Evolutionary conservation across 2,329 filamentous ascomycete species (phyloP).

Genomic region (Trichoderma brevicompactum): DNA sequence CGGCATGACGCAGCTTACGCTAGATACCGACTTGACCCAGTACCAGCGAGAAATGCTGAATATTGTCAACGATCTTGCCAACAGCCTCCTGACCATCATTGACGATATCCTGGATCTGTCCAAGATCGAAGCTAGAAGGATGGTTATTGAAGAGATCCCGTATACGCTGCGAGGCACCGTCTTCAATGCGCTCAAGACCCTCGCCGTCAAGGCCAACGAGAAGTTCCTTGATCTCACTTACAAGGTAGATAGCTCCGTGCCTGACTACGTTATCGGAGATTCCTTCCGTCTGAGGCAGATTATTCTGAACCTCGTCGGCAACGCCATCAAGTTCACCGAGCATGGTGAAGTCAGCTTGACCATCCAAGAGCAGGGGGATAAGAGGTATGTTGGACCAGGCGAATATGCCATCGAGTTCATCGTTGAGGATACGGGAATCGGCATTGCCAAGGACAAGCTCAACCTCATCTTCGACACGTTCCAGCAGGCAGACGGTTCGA

Average conservation of each 20-base stretch:
- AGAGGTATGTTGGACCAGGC: constrained; percentile 65
- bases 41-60: constrained; percentile 99
- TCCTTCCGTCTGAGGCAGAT: constrained; percentile 96
- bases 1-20: constrained; percentile 94
- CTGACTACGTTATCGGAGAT: constrained; percentile 93
- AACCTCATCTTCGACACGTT: constrained; percentile 98
- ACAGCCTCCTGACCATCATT: constrained; percentile 95
- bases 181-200: constrained; percentile 94
- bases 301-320: constrained; percentile 94
- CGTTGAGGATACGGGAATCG: constrained; percentile 94
- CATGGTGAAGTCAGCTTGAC: constrained; percentile 93
- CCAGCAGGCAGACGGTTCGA: constrained; percentile 96
- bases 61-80: constrained; percentile 94
- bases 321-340: constrained; percentile 98
- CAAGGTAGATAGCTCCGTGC: constrained; percentile 89
- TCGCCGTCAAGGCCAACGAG: constrained; percentile 97
- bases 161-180: constrained; percentile 93
- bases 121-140: constrained; percentile 91
- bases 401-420: constrained; percentile 96
- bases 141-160: constrained; percentile 98
- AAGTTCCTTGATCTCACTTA: constrained; percentile 92
- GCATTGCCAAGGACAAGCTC: constrained; percentile 92
- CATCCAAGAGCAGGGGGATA: constrained; percentile 71
- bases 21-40: constrained; percentile 92
- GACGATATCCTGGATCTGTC: constrained; percentile 78